Percentiles rank a stretch among this genome's conserved stretches.
These are phyloP conservation scores for Rhizoctonia solani DNA, from an alignment of 1,284 basidiomycete species.

Conservation along the genomic window DNA sequence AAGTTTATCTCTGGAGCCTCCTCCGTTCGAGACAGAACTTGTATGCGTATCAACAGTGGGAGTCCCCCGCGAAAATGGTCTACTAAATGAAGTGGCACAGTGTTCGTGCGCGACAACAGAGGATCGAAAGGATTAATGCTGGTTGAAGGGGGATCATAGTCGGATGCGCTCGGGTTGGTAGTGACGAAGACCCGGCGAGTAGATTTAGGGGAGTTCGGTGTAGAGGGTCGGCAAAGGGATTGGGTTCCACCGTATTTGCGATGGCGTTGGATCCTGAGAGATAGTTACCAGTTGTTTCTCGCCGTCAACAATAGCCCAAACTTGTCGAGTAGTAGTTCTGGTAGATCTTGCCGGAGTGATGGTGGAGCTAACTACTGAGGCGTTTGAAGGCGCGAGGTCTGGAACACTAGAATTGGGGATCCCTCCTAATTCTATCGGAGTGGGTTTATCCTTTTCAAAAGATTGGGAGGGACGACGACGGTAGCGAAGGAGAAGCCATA, in stretches of 20 bases:
- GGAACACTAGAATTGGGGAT: not conserved
- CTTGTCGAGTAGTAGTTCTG: not conserved
- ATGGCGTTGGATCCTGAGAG: not conserved
- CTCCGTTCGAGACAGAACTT: not conserved
- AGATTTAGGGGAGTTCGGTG: not conserved
- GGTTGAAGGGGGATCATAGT: not conserved
- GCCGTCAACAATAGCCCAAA: conserved; percentile 14
- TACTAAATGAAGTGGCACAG: not conserved
- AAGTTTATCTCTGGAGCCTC: not conserved
- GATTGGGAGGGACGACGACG: conserved; percentile 5
- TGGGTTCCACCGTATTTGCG: not conserved
- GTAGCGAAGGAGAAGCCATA: conserved; percentile 30
- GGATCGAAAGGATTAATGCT: not conserved
- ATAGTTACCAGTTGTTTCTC: conserved; percentile 9
- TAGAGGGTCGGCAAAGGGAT: conserved; percentile 25
- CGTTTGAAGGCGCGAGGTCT: not conserved
- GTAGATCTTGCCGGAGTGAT: not conserved
- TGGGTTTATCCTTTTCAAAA: not conserved
- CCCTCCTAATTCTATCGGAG: not conserved
- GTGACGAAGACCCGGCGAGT: conserved; percentile 13
- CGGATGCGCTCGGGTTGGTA: not conserved
- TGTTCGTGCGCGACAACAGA: not conserved
- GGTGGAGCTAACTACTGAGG: not conserved
- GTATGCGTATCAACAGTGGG: not conserved
- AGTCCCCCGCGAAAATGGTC: not conserved